Conservation (phyloP, 2,329 filamentous ascomycete genomes). For the Nemania abortiva region DNA sequence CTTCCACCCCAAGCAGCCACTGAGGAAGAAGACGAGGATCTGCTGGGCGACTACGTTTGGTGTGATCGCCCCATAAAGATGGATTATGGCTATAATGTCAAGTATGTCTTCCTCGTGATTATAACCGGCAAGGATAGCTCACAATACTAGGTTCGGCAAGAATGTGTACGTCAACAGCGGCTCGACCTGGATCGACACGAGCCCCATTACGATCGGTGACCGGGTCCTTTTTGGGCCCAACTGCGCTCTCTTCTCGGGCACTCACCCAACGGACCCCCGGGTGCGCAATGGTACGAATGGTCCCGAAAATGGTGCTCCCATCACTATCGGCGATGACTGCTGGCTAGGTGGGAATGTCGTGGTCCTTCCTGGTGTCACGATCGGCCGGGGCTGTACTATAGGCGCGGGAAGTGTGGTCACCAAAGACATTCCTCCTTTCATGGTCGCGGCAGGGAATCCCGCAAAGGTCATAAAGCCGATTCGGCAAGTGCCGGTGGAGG, state of each 20-base stretch:
- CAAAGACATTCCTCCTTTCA: constrained; percentile 75
- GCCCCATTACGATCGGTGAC: constrained; percentile 77
- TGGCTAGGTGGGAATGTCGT: constrained; percentile 80
- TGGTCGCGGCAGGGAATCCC: constrained; percentile 75
- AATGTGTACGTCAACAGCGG: constrained; percentile 82
- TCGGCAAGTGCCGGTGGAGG: constrained; percentile 37
- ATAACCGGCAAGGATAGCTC: constrained; percentile 26
- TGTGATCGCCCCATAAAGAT: constrained; percentile 76
- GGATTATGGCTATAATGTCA: constrained; percentile 84
- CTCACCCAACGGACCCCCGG: constrained; percentile 81
- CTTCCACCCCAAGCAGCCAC: constrained; percentile 70
- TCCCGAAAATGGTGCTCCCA: constrained; percentile 79
- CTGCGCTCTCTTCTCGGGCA: constrained; percentile 79
- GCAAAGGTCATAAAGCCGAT: constrained; percentile 64
- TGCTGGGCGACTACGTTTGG: constrained; percentile 75
- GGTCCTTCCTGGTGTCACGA: constrained; percentile 80
- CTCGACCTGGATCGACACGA: constrained; percentile 82
- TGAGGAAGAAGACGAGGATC: constrained; percentile 72
- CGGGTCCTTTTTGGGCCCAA: constrained; percentile 84
- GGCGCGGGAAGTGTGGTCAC: constrained; percentile 88
- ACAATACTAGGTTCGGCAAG: constrained; percentile 65
- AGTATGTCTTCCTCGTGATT: constrained; percentile 51
- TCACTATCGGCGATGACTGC: constrained; percentile 83
- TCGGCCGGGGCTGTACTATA: constrained; percentile 79
- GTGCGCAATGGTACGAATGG: constrained; percentile 80